These are phyloP conservation scores for Ascochyta fabae DNA, from an alignment of 2,329 filamentous ascomycete species.

Conservation along the genomic window DNA sequence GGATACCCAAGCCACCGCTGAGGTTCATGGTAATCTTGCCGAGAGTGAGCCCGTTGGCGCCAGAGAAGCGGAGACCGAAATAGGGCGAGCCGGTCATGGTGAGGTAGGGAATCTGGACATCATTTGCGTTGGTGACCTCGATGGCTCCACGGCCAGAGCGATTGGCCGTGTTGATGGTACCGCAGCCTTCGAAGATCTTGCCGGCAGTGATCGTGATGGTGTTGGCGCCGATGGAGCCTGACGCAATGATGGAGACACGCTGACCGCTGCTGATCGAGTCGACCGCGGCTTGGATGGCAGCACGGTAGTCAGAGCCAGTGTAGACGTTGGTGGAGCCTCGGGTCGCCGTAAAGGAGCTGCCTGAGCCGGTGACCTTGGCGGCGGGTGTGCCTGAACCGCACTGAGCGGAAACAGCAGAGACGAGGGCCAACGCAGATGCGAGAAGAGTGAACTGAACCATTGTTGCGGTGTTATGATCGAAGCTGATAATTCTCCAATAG, in stretches of 20 bases:
- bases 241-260: conserved; percentile 61
- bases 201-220: conserved; percentile 60
- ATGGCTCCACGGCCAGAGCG: conserved; percentile 60
- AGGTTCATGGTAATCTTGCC: conserved; percentile 64
- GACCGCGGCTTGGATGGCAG: conserved; percentile 62
- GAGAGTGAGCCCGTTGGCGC: conserved; percentile 56
- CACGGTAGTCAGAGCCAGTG: conserved; percentile 60
- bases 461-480: not conserved
- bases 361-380: conserved; percentile 57
- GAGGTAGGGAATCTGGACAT: conserved; percentile 63
- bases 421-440: conserved; percentile 53
- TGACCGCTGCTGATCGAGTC: conserved; percentile 60
- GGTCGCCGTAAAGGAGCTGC: conserved; percentile 55
- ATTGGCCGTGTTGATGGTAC: conserved; percentile 59
- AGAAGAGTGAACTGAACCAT: conserved; percentile 51
- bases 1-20: conserved; percentile 61
- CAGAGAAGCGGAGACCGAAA: conserved; percentile 64
- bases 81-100: conserved; percentile 65
- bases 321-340: conserved; percentile 57
- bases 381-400: conserved; percentile 58
- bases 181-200: conserved; percentile 66
- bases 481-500: not conserved
- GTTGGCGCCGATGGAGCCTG: conserved; percentile 61
- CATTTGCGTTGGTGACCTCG: conserved; percentile 57
- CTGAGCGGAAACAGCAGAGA: conserved; percentile 50